Base-by-base conservation (phyloP, 2,329 filamentous ascomycete species). In the Aspergillus phoenicis region DNA sequence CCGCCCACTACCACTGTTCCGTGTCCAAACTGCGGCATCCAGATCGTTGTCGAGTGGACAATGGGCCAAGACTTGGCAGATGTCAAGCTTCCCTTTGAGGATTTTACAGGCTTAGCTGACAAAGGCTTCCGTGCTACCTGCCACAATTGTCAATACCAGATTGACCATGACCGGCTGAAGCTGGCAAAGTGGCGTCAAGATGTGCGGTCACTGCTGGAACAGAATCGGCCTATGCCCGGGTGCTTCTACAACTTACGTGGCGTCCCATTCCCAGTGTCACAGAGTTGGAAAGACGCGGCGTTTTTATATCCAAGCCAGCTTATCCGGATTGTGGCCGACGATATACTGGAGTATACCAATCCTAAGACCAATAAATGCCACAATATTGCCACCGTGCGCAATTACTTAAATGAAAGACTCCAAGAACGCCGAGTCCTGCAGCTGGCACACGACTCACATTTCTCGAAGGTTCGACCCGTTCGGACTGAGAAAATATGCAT, bases 111-210 rank as follows among this genome's bases (percentile, higher is more conserved):
- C 15, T 75, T 70, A 58, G 74, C 74, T 15, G 76, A 78, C 61
- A 75, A 72, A 28, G 73, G 81, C 1, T 85, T 93, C 39, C 63
- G 66, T 0, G 67, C 73, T 22, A 43, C 33, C 0, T 93, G 90
- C 71, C 58, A 68, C 0, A 64, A 59, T 1, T 93, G 90, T 69
- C 63, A 68, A 0, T 73, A 75, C 1, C 62, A 64, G 0, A 79
- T 90, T 64, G 81, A 80, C 6, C 85, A 87, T 65, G 82, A 89
- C 51, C 75, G 80, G 2, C 80, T 93, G 1, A 81, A 83, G 20
- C 81, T 87, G 2, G 79, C 74, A 48, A 89, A 87, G 65, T 91
- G 91, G 67, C 77, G 80, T 52, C 75, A 73, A 10, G 89, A 92
- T 66, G 73, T 83, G 4, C 71, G 80, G 20, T 68, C 69, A 0